phyloP scores from a whole-genome alignment of 805 yeast genomes.

The Candida ascalaphidarum region DNA sequence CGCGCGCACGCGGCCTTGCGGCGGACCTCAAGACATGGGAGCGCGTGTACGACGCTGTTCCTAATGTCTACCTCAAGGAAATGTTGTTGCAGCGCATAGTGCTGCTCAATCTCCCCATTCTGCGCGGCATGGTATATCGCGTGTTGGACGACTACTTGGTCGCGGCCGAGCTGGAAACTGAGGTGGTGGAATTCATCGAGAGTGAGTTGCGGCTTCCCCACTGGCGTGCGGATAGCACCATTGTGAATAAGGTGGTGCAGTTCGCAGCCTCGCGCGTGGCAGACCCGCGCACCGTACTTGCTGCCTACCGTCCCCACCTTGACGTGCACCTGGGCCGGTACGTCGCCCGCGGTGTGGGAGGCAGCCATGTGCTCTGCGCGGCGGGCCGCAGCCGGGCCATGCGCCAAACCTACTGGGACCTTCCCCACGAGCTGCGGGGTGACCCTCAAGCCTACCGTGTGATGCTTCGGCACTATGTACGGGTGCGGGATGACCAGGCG shows the following conservation, averaged over 20 bases:
- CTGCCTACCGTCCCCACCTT: no score
- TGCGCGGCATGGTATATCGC: slow-evolving; percentile 17
- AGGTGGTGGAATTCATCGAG: slow-evolving; percentile 25
- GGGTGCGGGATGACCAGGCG: no score
- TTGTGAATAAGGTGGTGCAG: slow-evolving; percentile 19
- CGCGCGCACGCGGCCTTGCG: slow-evolving; percentile 14
- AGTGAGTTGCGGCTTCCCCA: slow-evolving; percentile 16
- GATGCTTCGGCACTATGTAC: no score
- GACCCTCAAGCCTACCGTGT: no score
- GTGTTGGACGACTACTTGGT: slow-evolving; percentile 27
- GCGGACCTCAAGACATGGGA: slow-evolving; percentile 27
- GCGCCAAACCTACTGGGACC: no score
- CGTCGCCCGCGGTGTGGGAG: no score
- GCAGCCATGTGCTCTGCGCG: no score
- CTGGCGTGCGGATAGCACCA: slow-evolving; percentile 21
- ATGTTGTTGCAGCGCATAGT: slow-evolving; percentile 22
- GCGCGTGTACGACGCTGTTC: slow-evolving; percentile 28
- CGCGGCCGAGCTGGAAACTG: slow-evolving; percentile 16
- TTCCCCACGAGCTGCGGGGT: no score
- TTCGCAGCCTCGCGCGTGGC: no score
- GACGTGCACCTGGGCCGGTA: no score
- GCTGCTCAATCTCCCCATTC: slow-evolving; percentile 23
- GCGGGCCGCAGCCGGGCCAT: no score
- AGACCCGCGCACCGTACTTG: no score
- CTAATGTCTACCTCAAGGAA: slow-evolving; percentile 31